phyloP scores from a whole-genome alignment of 2,329 filamentous ascomycete species.

The Rutstroemia sp. region DNA sequence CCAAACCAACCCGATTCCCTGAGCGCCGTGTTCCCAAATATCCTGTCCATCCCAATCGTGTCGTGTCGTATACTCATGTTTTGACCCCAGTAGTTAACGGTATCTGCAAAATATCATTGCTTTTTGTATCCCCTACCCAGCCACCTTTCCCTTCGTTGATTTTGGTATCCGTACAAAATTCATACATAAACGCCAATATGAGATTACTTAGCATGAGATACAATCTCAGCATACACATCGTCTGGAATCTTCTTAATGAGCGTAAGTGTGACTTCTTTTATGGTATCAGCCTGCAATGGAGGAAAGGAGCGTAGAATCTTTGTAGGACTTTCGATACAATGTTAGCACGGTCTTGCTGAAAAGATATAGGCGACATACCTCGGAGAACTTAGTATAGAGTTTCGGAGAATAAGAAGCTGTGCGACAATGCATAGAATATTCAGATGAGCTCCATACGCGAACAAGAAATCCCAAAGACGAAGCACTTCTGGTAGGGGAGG shows the following conservation, averaged over 20 bases:
- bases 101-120: background rate
- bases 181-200: background rate
- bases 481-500: constrained; percentile 90
- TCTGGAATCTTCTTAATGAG: constrained; percentile 87
- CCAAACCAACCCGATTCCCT: too few species aligned
- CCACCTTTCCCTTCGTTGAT: background rate
- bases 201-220: constrained; percentile 68
- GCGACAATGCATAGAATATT: constrained; percentile 97
- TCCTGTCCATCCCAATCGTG: background rate
- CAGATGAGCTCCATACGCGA: constrained; percentile 89
- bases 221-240: constrained; percentile 83
- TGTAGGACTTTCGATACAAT: constrained; percentile 60
- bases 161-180: background rate
- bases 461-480: constrained; percentile 92
- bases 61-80: background rate
- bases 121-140: background rate
- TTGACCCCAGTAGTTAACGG: background rate
- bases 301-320: constrained; percentile 86
- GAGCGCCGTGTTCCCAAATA: background rate
- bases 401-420: constrained; percentile 81
- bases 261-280: constrained; percentile 77
- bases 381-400: constrained; percentile 72
- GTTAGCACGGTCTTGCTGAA: background rate
- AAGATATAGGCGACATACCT: constrained; percentile 49
- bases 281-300: constrained; percentile 71